Percentiles rank a stretch among this genome's conserved stretches.
These are phyloP conservation scores for Vaccinium macrocarpon DNA, from an alignment of 148 eudicot genomes.

Conservation along the genomic window DNA sequence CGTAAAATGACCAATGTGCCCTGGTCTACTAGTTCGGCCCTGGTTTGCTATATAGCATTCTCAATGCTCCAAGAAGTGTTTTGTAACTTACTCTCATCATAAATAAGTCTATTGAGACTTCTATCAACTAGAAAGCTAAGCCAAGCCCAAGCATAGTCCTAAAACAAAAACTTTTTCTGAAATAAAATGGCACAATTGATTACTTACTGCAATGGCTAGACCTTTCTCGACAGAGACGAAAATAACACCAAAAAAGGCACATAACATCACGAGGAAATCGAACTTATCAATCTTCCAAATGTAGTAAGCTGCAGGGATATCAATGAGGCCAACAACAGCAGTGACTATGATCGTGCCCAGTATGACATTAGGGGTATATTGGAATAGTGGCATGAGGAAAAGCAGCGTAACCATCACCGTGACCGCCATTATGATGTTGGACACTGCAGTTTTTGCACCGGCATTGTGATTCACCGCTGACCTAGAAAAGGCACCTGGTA, in stretches of 20 bases:
- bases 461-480: slow-evolving; percentile 76
- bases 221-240: slow-evolving; percentile 55
- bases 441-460: slow-evolving; percentile 59
- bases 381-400: slow-evolving; percentile 65
- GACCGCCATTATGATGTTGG: slow-evolving; percentile 66
- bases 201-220: slow-evolving; percentile 51
- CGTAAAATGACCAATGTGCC: background rate
- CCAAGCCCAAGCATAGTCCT: too few species aligned
- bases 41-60: background rate
- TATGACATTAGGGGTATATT: slow-evolving; percentile 63
- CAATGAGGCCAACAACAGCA: slow-evolving; percentile 66
- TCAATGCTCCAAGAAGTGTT: background rate
- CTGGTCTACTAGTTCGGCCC: background rate
- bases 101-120: background rate
- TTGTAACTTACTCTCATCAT: background rate
- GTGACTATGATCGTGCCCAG: slow-evolving; percentile 58
- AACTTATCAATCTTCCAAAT: slow-evolving; percentile 63
- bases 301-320: slow-evolving; percentile 45
- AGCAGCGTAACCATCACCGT: slow-evolving; percentile 58
- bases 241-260: slow-evolving; percentile 59
- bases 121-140: background rate
- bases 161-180: background rate
- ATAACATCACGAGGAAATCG: slow-evolving; percentile 51
- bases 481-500: slow-evolving; percentile 60
- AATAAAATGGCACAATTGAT: background rate